Evolutionary conservation across 805 yeast genomes (phyloP).

Genomic region (Ogataea degrootiae): DNA sequence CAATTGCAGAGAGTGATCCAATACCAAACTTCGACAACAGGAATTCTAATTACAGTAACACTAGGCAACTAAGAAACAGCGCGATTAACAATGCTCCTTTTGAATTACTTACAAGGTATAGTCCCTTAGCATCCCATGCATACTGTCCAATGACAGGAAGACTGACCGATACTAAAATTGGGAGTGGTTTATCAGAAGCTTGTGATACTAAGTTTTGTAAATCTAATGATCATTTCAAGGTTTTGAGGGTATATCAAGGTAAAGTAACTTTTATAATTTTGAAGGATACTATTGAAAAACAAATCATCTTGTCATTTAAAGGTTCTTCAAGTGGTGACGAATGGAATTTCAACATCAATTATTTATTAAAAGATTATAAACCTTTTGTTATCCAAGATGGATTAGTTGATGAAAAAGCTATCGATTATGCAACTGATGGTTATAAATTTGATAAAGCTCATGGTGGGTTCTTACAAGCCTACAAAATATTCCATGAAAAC

Average conservation of each 20-base stretch:
- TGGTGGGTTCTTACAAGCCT: constrained; percentile 8
- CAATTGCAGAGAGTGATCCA: too few relatives aligned
- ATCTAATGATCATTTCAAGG: neutral
- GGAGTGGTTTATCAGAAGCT: neutral
- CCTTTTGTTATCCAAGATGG: constrained; percentile 1
- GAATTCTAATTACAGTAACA: too few relatives aligned
- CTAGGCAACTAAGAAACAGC: too few relatives aligned
- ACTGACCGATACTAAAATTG: neutral
- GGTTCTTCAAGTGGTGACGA: constrained; percentile 7
- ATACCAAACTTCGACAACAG: too few relatives aligned
- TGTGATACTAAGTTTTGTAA: constrained; percentile 9
- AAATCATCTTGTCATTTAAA: constrained; percentile 5
- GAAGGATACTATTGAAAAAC: constrained; percentile 1
- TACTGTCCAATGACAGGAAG: constrained; percentile 3
- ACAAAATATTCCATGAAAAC: constrained; percentile 2
- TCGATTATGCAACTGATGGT: neutral
- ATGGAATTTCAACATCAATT: constrained; percentile 7
- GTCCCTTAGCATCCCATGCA: neutral
- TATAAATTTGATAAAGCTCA: constrained; percentile 2
- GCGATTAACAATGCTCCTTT: neutral
- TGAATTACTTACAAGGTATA: neutral
- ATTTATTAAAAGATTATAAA: neutral
- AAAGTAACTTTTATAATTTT: neutral
- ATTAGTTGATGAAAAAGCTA: neutral
- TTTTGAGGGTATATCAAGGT: neutral